A percentile compares a stretch with the other conserved stretches of the same genome.
Evolutionary conservation across 2,329 filamentous ascomycete species (phyloP).

Genomic region (Alternaria panax): DNA sequence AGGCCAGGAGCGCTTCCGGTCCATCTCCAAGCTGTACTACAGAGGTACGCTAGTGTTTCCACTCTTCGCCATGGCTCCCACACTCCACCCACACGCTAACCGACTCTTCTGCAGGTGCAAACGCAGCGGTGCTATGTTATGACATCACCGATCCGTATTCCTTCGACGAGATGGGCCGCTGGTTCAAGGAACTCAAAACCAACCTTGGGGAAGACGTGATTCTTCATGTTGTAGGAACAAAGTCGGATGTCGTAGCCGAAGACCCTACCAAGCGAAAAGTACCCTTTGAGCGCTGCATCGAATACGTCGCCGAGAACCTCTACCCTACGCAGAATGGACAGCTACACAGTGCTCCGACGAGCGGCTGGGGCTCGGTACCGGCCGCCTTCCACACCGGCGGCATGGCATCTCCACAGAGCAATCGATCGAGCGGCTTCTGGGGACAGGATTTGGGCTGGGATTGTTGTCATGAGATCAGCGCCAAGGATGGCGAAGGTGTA

Average conservation of each 20-base stretch:
- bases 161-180: conserved; percentile 90
- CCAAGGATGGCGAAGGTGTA: conserved; percentile 92
- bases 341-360: conserved; percentile 26
- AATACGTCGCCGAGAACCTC: conserved; percentile 91
- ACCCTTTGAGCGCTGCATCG: conserved; percentile 93
- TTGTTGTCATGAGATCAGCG: conserved; percentile 95
- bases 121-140: conserved; percentile 93
- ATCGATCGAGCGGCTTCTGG: conserved; percentile 78
- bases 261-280: conserved; percentile 82
- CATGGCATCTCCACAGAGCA: conserved; percentile 56
- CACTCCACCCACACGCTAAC: background rate
- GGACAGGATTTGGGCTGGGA: conserved; percentile 94
- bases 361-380: conserved; percentile 35
- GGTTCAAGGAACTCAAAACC: conserved; percentile 83
- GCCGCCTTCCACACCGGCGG: conserved; percentile 53
- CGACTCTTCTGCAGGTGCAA: conserved; percentile 66
- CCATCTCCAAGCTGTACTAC: conserved; percentile 95
- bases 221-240: conserved; percentile 87
- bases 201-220: conserved; percentile 81
- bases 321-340: conserved; percentile 67
- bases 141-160: conserved; percentile 86
- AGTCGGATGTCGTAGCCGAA: conserved; percentile 81
- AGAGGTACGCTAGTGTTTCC: conserved; percentile 57
- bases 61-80: background rate
- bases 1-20: conserved; percentile 93